Conservation (phyloP, 257 asterid genomes). For the Paulownia fortunei region DNA sequence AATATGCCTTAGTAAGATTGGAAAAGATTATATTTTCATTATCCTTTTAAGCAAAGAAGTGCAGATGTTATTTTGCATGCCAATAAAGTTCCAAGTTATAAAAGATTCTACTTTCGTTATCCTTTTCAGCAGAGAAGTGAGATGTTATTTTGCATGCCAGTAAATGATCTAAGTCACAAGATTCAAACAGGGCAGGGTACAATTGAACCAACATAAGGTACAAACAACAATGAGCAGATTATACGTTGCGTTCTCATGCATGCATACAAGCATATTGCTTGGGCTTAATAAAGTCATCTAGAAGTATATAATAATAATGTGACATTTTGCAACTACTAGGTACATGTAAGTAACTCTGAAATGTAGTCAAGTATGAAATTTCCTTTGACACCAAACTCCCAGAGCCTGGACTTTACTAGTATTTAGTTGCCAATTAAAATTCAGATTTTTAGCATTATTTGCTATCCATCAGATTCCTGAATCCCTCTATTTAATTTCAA, state of each 20-base stretch:
- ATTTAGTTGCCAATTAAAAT: not conserved
- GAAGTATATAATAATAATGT: not conserved
- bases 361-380: not conserved
- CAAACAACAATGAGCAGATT: not conserved
- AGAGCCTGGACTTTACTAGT: not conserved
- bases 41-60: not conserved
- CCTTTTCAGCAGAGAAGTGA: constrained; percentile 4
- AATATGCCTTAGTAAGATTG: not conserved
- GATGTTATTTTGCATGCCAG: constrained; percentile 4
- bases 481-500: not conserved
- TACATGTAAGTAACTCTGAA: too few species aligned
- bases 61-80: not conserved
- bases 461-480: not conserved
- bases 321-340: not conserved
- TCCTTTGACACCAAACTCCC: not conserved
- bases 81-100: not conserved
- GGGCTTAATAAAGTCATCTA: not conserved
- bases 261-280: not conserved
- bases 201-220: not conserved
- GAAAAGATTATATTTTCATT: not conserved
- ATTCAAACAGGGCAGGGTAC: not conserved
- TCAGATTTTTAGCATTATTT: not conserved
- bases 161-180: not conserved
- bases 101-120: not conserved
- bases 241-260: not conserved